Percentiles rank a stretch among this genome's conserved stretches.
These are phyloP conservation scores for Saccharomycopsis capsularis DNA, from an alignment of 805 yeast species.

Conservation along the genomic window DNA sequence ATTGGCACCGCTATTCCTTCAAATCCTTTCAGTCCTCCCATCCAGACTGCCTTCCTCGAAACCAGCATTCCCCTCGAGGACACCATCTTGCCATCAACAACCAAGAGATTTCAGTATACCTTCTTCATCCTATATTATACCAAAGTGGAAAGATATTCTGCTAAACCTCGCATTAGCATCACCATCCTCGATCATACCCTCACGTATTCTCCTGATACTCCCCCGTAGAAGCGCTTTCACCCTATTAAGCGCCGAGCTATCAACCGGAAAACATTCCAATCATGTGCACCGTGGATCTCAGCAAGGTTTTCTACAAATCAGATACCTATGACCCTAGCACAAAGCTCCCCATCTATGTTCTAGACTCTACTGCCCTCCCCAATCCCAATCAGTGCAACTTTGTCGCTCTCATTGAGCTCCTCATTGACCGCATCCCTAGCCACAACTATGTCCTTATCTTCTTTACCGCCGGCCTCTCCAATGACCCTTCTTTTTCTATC, in stretches of 20 bases:
- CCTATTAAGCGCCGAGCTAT: no score
- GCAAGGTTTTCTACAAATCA: constrained; percentile 50
- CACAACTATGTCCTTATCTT: constrained; percentile 61
- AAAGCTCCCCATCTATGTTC: constrained; percentile 64
- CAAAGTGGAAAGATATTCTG: no score
- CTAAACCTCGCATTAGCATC: no score
- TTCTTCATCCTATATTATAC: no score
- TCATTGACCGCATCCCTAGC: constrained; percentile 52
- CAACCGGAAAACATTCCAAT: no score
- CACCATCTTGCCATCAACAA: no score
- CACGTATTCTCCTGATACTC: no score
- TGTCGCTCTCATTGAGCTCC: constrained; percentile 48
- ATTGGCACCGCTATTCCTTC: not conserved
- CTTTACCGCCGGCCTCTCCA: constrained; percentile 74
- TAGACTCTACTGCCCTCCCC: constrained; percentile 80
- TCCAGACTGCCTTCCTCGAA: not conserved
- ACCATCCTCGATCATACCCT: no score
- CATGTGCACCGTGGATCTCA: constrained; percentile 23
- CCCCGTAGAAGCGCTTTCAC: no score
- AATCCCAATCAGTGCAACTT: constrained; percentile 37
- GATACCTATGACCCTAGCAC: constrained; percentile 60
- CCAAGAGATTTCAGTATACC: no score
- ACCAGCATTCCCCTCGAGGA: no score
- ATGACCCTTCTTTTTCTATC: constrained; percentile 23
- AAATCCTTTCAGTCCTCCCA: not conserved